A percentile compares a stretch with the other conserved stretches of the same genome.
Conservation (phyloP, 1,284 basidiomycete species). For the Gastroboletus turbinatus region DNA sequence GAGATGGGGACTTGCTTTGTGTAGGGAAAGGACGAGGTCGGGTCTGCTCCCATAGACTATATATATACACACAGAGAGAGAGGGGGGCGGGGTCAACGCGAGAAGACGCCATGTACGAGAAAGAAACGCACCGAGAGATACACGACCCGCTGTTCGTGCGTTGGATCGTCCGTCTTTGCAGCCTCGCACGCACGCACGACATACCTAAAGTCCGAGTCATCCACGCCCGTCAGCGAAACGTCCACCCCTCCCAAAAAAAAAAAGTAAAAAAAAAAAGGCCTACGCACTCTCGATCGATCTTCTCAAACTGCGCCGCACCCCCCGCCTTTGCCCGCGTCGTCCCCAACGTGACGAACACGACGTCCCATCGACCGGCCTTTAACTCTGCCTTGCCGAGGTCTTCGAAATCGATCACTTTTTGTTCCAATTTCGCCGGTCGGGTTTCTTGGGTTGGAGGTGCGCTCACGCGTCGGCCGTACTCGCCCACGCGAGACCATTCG, state of each 20-base stretch:
- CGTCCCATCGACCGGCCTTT: constrained; percentile 60
- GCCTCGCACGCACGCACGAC: constrained; percentile 69
- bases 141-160: constrained; percentile 54
- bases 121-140: constrained; percentile 60
- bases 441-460: constrained; percentile 20
- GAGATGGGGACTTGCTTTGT: constrained; percentile 35
- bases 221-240: neutral
- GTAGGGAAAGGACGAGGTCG: constrained; percentile 53
- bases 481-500: constrained; percentile 56
- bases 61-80: too few species aligned
- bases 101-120: too few species aligned
- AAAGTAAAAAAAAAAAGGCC: accelerated
- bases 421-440: constrained; percentile 48
- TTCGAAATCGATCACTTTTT: constrained; percentile 67
- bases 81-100: neutral
- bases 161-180: constrained; percentile 49
- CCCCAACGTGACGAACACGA: constrained; percentile 63
- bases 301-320: constrained; percentile 62
- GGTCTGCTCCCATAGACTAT: constrained; percentile 49
- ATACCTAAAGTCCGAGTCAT: constrained; percentile 52
- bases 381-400: constrained; percentile 53
- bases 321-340: constrained; percentile 63
- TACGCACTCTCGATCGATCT: constrained; percentile 71
- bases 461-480: constrained; percentile 64
- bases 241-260: neutral